phyloP scores from a whole-genome alignment of 371 early-diverging fungal genomes.

The Choanephora cucurbitarum region DNA sequence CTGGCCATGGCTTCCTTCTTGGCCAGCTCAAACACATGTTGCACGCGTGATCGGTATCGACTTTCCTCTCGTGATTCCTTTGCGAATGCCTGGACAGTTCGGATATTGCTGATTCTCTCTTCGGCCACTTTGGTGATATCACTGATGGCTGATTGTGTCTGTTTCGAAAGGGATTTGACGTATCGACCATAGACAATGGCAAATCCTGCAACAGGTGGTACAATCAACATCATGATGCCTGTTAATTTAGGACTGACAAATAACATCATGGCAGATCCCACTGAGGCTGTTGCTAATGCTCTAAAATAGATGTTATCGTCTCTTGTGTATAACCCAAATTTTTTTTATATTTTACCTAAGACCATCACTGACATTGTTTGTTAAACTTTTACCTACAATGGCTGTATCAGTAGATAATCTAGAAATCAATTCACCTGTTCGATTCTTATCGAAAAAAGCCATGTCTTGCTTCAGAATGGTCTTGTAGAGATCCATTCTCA shows the following conservation, averaged over 20 bases:
- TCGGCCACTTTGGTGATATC: constrained; percentile 78
- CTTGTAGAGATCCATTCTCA: constrained; percentile 58
- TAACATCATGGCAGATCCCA: constrained; percentile 72
- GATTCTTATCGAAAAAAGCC: constrained; percentile 74
- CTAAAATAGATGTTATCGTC: constrained; percentile 23
- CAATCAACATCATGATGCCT: constrained; percentile 74
- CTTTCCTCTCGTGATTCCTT: constrained; percentile 62
- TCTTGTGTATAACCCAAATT: too few species aligned
- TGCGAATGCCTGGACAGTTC: constrained; percentile 81
- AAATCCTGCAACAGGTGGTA: constrained; percentile 75
- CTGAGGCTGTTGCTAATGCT: constrained; percentile 56
- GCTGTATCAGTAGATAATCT: constrained; percentile 76
- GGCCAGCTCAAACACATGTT: constrained; percentile 64
- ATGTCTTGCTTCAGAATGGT: constrained; percentile 67
- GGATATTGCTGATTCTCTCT: constrained; percentile 70
- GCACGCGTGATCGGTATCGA: constrained; percentile 55
- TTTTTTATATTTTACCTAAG: constrained; percentile 65
- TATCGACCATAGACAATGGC: constrained; percentile 76
- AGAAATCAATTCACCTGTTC: constrained; percentile 79
- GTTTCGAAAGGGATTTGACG: constrained; percentile 62
- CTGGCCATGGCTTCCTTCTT: constrained; percentile 71
- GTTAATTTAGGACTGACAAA: constrained; percentile 70
- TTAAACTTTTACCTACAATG: constrained; percentile 77
- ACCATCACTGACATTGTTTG: constrained; percentile 80
- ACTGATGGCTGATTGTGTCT: constrained; percentile 73